Base-by-base conservation (phyloP, 2,329 filamentous ascomycete genomes). In the Ascochyta koolunga region DNA sequence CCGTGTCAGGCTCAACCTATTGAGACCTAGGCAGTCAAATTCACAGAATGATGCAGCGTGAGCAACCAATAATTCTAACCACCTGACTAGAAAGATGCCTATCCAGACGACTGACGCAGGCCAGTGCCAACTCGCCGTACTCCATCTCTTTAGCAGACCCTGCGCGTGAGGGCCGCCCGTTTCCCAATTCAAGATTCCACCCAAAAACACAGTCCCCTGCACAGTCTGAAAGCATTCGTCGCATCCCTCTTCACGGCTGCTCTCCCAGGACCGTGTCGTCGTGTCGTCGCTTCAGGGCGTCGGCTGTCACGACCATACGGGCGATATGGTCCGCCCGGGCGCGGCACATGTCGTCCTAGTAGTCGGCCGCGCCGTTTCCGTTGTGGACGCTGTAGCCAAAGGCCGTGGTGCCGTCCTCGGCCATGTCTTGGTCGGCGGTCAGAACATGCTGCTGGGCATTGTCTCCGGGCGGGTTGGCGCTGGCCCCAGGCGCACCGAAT, bases 331-430 rank as follows among this genome's bases (percentile, higher is more conserved):
- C 27, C 29, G 32, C 18, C 32, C 50, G 6, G 36, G 59, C 60
- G 40, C 31, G 15, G 13, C 19, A 10, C 58, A 67, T 55, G 60
- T 52, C 64, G 61, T 39, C 48, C 63, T 74, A 76, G 62, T 71
- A 76, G 24, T 76, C 73, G 65, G 67, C 65, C 59, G 54, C 56
- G 50, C 73, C 73, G 63, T 75, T 76, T 33, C 70, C 74, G 64
- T 76, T 76, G 71, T 76, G 73, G 42, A 77, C 73, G 45, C 68
- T 63, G 64, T 76, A 76, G 37, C 74, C 75, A 56, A 77, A 77
- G 36, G 74, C 67, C 25, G 78, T 78, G 40, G 67, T 69, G 56
- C 71, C 67, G 56, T 76, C 71, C 48, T 79, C 78, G 29, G 67
- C 67, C 58, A 76, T 74, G 48, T 81, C 78, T 62, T 77, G 70